Conservation (phyloP, 2,329 filamentous ascomycete genomes). For the Trichoderma guizhouense region DNA sequence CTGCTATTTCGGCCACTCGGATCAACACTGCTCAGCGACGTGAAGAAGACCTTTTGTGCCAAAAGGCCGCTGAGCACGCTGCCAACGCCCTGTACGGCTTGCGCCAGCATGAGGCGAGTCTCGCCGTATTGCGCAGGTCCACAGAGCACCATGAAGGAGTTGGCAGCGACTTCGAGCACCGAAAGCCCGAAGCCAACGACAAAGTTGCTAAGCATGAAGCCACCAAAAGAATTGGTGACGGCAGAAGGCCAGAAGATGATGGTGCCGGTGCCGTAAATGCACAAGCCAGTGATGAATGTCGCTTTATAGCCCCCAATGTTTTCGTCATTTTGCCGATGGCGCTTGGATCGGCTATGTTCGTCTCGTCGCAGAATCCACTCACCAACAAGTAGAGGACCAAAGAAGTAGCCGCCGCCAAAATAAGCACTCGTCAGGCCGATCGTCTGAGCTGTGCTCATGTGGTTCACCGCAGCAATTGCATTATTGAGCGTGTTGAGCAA, state of each 20-base stretch:
- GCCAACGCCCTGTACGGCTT: slow-evolving; percentile 73
- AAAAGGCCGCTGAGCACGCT: slow-evolving; percentile 70
- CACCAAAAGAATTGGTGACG: slow-evolving; percentile 69
- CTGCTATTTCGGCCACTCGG: slow-evolving; percentile 23
- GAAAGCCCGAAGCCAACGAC: slow-evolving; percentile 75
- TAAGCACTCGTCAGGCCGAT: slow-evolving; percentile 68
- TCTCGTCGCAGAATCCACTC: slow-evolving; percentile 68
- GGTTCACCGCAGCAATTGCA: slow-evolving; percentile 60
- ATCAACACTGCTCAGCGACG: slow-evolving; percentile 44
- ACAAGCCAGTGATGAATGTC: slow-evolving; percentile 74
- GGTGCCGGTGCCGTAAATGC: slow-evolving; percentile 72
- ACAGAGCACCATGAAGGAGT: slow-evolving; percentile 69
- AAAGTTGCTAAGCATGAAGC: slow-evolving; percentile 71
- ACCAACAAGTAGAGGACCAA: slow-evolving; percentile 67
- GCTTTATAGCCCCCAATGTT: slow-evolving; percentile 68
- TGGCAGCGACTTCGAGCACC: slow-evolving; percentile 76
- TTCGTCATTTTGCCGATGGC: slow-evolving; percentile 36
- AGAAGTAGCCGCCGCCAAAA: slow-evolving; percentile 66
- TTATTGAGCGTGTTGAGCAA: slow-evolving; percentile 78
- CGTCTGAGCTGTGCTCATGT: slow-evolving; percentile 59
- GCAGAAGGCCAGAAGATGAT: slow-evolving; percentile 84
- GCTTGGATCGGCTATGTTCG: slow-evolving; percentile 51
- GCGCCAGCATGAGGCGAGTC: slow-evolving; percentile 70
- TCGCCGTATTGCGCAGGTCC: slow-evolving; percentile 71
- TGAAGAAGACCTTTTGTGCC: slow-evolving; percentile 72